A percentile compares a stretch with the other conserved stretches of the same genome.
Evolutionary conservation across 225 moss, liverwort and hornwort genomes (phyloP).

Genomic region (Polytrichum formosum): DNA sequence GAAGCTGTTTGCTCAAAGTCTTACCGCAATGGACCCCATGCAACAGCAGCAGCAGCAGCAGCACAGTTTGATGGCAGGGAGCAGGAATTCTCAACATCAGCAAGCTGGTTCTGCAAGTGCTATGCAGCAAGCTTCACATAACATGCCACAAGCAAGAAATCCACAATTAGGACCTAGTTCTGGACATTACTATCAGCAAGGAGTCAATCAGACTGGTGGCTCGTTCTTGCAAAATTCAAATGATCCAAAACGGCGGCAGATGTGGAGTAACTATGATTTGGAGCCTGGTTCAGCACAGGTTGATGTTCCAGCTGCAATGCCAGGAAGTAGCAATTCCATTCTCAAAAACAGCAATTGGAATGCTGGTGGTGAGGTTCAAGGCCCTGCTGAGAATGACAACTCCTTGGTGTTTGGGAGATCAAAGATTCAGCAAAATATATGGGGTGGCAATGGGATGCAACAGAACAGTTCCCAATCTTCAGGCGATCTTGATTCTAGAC

Average conservation of each 20-base stretch:
- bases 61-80: slow-evolving; percentile 60
- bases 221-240: slow-evolving; percentile 36
- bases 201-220: slow-evolving; percentile 37
- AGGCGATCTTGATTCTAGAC: slow-evolving; percentile 67
- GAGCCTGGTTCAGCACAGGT: slow-evolving; percentile 67
- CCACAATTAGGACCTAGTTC: slow-evolving; percentile 27
- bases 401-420: slow-evolving; percentile 54
- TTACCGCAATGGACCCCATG: slow-evolving; percentile 64
- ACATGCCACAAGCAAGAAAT: slow-evolving; percentile 43
- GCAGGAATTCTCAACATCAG: slow-evolving; percentile 38
- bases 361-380: slow-evolving; percentile 47
- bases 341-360: slow-evolving; percentile 70
- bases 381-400: slow-evolving; percentile 31
- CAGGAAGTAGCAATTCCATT: slow-evolving; percentile 40
- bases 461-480: slow-evolving; percentile 66
- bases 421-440: slow-evolving; percentile 67
- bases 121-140: slow-evolving; percentile 37
- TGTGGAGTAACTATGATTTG: slow-evolving; percentile 66
- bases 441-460: slow-evolving; percentile 68
- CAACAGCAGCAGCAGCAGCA: slow-evolving; percentile 58
- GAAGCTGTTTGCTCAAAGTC: slow-evolving; percentile 73
- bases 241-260: slow-evolving; percentile 60
- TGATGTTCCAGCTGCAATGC: slow-evolving; percentile 52
- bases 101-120: slow-evolving; percentile 39
- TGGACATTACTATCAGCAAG: slow-evolving; percentile 48